Percentiles rank a stretch among this genome's conserved stretches.
Evolutionary conservation across 257 asterid species (phyloP).

Genomic region (Prunella vulgaris): DNA sequence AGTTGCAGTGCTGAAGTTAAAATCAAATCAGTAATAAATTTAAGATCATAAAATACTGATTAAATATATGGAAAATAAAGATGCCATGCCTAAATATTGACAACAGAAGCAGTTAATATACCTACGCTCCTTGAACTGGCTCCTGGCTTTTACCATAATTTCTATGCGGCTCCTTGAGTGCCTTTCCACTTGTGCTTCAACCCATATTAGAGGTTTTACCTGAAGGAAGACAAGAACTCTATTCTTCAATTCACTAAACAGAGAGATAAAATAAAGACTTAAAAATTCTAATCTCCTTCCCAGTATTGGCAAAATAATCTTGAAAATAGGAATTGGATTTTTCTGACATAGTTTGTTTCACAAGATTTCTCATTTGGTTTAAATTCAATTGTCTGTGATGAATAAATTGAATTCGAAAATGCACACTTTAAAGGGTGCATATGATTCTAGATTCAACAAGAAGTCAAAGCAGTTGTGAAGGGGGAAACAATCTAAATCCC

Average conservation of each 20-base stretch:
- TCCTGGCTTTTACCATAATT: slow-evolving; percentile 82
- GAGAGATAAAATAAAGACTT: neutral
- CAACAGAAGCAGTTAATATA: slow-evolving; percentile 27
- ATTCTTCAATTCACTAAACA: neutral
- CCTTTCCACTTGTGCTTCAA: slow-evolving; percentile 91
- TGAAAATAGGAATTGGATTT: neutral
- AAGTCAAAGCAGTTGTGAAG: slow-evolving; percentile 5
- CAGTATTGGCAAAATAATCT: too few relatives aligned
- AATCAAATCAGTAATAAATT: slow-evolving; percentile 23
- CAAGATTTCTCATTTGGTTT: neutral
- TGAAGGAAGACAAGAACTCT: slow-evolving; percentile 33
- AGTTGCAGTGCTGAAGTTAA: slow-evolving; percentile 83
- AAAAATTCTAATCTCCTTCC: slow-evolving; percentile 1
- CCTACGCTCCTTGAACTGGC: slow-evolving; percentile 99
- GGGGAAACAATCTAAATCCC: slow-evolving; percentile 6
- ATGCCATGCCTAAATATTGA: neutral
- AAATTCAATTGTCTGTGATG: neutral
- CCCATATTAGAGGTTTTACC: slow-evolving; percentile 99
- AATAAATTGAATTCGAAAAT: neutral
- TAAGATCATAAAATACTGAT: slow-evolving; percentile 2
- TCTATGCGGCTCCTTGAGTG: slow-evolving; percentile 96
- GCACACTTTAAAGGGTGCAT: neutral
- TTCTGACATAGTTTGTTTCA: neutral
- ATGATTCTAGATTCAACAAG: neutral
- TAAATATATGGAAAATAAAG: neutral